These are phyloP conservation scores for Suillus decipiens DNA, from an alignment of 768 basidiomycete species.

Conservation along the genomic window DNA sequence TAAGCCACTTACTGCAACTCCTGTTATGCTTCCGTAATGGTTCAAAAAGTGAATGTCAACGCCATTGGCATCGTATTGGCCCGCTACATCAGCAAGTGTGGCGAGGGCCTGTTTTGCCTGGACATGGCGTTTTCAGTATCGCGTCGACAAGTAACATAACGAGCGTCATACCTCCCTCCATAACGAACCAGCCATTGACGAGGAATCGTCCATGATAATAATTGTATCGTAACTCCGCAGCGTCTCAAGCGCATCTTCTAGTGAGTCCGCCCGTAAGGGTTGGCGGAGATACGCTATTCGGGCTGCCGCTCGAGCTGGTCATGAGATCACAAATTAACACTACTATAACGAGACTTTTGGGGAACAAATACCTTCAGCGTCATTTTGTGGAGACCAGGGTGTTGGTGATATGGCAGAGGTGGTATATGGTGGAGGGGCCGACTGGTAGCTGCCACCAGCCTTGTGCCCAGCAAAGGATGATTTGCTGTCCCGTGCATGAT, in stretches of 20 bases:
- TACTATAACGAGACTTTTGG: conserved; percentile 23
- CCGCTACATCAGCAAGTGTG: conserved; percentile 48
- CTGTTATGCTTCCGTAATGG: conserved; percentile 29
- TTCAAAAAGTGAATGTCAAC: conserved; percentile 68
- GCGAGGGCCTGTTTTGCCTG: conserved; percentile 50
- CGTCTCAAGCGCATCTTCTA: conserved; percentile 34
- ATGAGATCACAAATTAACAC: conserved; percentile 26
- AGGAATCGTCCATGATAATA: conserved; percentile 61
- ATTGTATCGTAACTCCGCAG: conserved; percentile 55
- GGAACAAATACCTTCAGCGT: conserved; percentile 22
- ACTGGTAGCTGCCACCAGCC: conserved; percentile 4
- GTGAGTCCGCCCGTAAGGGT: conserved; percentile 29
- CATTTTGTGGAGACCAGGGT: conserved; percentile 10
- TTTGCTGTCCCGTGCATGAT: conserved; percentile 8
- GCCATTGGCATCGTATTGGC: conserved; percentile 55
- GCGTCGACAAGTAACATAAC: not conserved
- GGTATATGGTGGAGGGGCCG: conserved; percentile 29
- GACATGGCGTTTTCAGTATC: not conserved
- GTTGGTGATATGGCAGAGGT: conserved; percentile 8
- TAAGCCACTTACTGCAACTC: conserved; percentile 39
- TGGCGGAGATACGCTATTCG: conserved; percentile 15
- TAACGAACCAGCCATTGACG: conserved; percentile 49
- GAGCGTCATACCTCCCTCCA: conserved; percentile 50
- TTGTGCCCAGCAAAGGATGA: not conserved
- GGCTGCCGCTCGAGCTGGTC: conserved; percentile 14